These are phyloP conservation scores for Teratosphaeria viscida DNA, from an alignment of 2,329 filamentous ascomycete species.

Conservation along the genomic window DNA sequence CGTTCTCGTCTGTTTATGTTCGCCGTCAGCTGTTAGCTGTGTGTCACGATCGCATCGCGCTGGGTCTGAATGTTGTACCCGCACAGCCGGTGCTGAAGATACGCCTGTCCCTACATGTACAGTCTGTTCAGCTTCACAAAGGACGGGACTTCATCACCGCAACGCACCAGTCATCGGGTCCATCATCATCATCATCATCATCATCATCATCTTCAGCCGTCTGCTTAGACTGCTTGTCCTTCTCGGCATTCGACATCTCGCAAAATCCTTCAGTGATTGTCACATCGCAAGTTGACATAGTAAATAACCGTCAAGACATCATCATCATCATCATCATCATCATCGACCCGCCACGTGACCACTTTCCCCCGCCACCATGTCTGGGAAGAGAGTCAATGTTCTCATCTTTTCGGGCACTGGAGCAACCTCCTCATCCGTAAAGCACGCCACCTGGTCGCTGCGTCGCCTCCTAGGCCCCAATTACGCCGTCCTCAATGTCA, in stretches of 20 bases:
- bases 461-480: conserved; percentile 76
- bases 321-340: not conserved
- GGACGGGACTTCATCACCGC: not conserved
- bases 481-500: conserved; percentile 85
- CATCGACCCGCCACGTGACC: not conserved
- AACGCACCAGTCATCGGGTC: conserved; percentile 86
- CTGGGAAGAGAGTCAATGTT: conserved; percentile 68
- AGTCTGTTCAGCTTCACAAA: not conserved
- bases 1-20: conserved; percentile 60
- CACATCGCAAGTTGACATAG: not conserved
- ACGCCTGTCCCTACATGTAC: conserved; percentile 69
- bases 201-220: conserved; percentile 52
- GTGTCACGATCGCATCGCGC: too few relatives aligned
- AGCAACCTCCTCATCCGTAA: conserved; percentile 76
- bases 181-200: conserved; percentile 54
- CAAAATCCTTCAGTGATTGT: not conserved
- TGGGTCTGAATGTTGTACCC: conserved; percentile 42
- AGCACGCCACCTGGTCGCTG: conserved; percentile 78
- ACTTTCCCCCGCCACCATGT: conserved; percentile 38
- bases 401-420: conserved; percentile 86
- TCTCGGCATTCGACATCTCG: conserved; percentile 1
- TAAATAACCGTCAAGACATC: not conserved
- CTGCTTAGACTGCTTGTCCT: not conserved
- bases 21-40: not conserved
- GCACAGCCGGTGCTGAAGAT: conserved; percentile 95